Evolutionary conservation across 805 yeast species (phyloP), one percentile per base, ranked within the genome.

Genomic region (Saccharomycopsis sp.): DNA sequence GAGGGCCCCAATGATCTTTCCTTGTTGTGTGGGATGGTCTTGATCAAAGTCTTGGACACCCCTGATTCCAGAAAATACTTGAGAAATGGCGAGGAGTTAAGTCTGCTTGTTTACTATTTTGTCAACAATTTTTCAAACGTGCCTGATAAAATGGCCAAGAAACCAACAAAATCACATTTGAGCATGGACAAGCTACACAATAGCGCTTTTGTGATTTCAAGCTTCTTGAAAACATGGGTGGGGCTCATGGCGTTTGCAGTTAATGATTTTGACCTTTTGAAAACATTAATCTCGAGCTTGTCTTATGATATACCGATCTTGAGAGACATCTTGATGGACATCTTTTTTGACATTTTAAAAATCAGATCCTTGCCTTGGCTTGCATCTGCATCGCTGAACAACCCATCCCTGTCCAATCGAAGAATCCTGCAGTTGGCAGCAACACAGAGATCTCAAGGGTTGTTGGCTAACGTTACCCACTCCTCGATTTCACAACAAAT

Each of bases 241-340:
- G 99, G 98, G 0, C 53, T 87, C 8, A 68, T 79, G 45, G 72
- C 80, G 12, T 72, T 79, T 50, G 69, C 81, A 1, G 65, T 71
- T 42, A 64, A 77, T 48, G 61, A 75, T 44, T 78, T 74, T 47
- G 61, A 63, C 41, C 69, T 79, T 7, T 54, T 88, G 17, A 63
- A 61, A 31, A 73, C 75, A 39, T 60, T 88, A 21, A 60, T 88
- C 2, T 59, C 67, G 32, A 79, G 87, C 54, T 62, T 92, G 32
- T 59, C 64, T n/a, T 67, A 70, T 39, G 76, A 75, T n/a, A 70
- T 75, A 8, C 65, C 74, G 1, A 56, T 66, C 29, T 59, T 79
- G 18, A 71, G 84, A 30, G 77, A 73, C 26, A 71, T 76, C 21
- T 55, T 88, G 13, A 61, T 89, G 49, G 94, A 85, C 52, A 65